Percentiles rank a stretch among this genome's conserved stretches.
Evolutionary conservation across 2,329 filamentous ascomycete genomes (phyloP).

Genomic region (Trichoderma sp.): DNA sequence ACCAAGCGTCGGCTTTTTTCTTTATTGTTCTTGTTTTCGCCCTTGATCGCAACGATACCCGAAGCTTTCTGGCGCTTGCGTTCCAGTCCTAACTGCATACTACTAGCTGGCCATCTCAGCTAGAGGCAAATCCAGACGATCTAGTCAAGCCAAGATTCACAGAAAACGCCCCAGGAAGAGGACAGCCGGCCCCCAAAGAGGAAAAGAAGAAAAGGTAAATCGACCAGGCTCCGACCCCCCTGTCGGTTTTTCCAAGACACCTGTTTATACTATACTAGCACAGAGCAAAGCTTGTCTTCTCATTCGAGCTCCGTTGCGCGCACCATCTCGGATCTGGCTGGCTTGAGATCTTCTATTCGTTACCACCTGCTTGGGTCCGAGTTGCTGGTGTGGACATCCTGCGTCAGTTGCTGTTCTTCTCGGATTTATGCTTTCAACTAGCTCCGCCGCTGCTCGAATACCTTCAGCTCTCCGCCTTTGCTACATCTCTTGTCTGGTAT

Average conservation of each 20-base stretch:
- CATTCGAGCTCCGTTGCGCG: neutral
- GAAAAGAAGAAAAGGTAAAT: neutral
- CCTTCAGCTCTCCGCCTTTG: neutral
- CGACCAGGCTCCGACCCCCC: neutral
- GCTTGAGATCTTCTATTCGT: neutral
- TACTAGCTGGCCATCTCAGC: neutral
- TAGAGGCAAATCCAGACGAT: neutral
- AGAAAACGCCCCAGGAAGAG: neutral
- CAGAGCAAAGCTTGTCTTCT: neutral
- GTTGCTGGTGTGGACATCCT: neutral
- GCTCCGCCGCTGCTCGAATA: neutral
- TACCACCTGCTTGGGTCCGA: constrained; percentile 19
- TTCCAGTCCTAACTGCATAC: neutral
- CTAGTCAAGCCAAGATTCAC: neutral
- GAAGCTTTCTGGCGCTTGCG: neutral
- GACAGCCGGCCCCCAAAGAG: neutral
- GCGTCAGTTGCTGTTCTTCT: neutral
- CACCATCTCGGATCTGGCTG: neutral
- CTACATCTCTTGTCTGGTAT: neutral
- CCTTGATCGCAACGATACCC: neutral
- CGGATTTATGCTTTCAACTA: neutral
- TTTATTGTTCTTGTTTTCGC: neutral
- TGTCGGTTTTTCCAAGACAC: neutral
- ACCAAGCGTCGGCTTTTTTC: neutral
- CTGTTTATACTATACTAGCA: neutral